Conservation (phyloP, 768 basidiomycete species). For the Phaffia tasmanica region DNA sequence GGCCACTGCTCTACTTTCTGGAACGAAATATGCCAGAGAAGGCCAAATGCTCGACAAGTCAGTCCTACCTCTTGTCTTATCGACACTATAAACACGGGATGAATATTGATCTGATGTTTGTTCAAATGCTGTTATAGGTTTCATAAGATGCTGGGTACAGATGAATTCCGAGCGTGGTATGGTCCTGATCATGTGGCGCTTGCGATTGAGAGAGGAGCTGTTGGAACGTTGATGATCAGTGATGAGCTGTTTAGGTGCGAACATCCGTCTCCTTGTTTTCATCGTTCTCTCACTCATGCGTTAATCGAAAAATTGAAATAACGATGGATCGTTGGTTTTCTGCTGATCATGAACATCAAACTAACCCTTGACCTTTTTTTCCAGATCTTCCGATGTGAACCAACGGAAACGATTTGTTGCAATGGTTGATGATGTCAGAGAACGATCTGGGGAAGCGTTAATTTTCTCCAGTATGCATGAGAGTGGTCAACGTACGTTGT, state of each 20-base stretch:
- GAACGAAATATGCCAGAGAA: slow-evolving; percentile 92
- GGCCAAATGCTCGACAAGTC: slow-evolving; percentile 83
- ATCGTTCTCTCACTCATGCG: not conserved
- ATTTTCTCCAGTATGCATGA: slow-evolving; percentile 99
- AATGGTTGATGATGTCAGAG: slow-evolving; percentile 76
- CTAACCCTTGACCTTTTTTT: not conserved
- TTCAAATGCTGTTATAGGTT: slow-evolving; percentile 50
- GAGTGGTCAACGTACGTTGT: slow-evolving; percentile 77
- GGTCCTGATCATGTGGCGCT: slow-evolving; percentile 86
- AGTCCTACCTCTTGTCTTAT: slow-evolving; percentile 7
- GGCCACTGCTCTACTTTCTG: slow-evolving; percentile 34
- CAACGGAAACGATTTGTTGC: slow-evolving; percentile 72
- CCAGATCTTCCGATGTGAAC: slow-evolving; percentile 65
- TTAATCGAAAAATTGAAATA: no score
- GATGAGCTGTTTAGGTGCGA: slow-evolving; percentile 81
- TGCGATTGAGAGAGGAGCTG: slow-evolving; percentile 83
- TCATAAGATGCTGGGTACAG: slow-evolving; percentile 90
- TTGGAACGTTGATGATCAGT: slow-evolving; percentile 87
- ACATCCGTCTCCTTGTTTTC: not conserved
- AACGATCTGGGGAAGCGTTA: slow-evolving; percentile 81
- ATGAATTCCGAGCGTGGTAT: slow-evolving; percentile 97
- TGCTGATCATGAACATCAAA: not conserved
- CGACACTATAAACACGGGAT: not conserved
- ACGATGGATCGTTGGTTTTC: not conserved
- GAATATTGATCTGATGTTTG: not conserved